phyloP scores from a whole-genome alignment of 495 filamentous ascomycete species.

The Hypoxylon subgilvum region DNA sequence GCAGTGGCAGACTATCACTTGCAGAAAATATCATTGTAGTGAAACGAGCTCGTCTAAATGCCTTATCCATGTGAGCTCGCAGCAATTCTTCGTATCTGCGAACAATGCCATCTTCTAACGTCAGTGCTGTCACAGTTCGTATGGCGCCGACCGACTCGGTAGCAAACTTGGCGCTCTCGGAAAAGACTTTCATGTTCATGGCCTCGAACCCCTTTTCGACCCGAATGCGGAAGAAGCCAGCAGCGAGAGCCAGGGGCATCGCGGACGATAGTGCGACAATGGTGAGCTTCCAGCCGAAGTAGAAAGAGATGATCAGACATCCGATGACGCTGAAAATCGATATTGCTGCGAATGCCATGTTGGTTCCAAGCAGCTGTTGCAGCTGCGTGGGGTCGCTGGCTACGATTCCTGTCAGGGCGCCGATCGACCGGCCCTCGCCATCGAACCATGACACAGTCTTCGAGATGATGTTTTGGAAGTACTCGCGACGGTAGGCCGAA shows the following conservation, averaged over 20 bases:
- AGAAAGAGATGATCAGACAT: slow-evolving; percentile 57
- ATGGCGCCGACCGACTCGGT: slow-evolving; percentile 63
- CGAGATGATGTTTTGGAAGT: slow-evolving; percentile 63
- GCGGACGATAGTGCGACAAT: slow-evolving; percentile 56
- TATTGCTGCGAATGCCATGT: slow-evolving; percentile 58
- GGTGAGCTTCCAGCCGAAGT: slow-evolving; percentile 64
- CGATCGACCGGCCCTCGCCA: slow-evolving; percentile 53
- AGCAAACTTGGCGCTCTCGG: slow-evolving; percentile 62
- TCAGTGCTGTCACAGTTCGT: slow-evolving; percentile 62
- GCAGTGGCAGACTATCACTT: slow-evolving; percentile 57
- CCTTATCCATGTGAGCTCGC: slow-evolving; percentile 55
- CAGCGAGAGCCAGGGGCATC: slow-evolving; percentile 56
- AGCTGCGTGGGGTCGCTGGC: slow-evolving; percentile 66
- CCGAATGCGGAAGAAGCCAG: slow-evolving; percentile 58
- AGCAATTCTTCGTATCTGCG: slow-evolving; percentile 57
- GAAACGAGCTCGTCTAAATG: slow-evolving; percentile 58
- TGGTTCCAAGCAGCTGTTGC: slow-evolving; percentile 66
- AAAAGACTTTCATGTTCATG: slow-evolving; percentile 58
- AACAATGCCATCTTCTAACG: slow-evolving; percentile 59
- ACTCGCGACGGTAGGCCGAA: slow-evolving; percentile 62
- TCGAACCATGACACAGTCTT: slow-evolving; percentile 67
- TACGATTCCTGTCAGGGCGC: slow-evolving; percentile 58
- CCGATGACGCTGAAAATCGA: slow-evolving; percentile 57
- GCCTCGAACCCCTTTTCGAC: slow-evolving; percentile 61
- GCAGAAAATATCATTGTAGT: slow-evolving; percentile 59